Conservation (phyloP, 257 asterid species). For the Scutellaria barbata region DNA sequence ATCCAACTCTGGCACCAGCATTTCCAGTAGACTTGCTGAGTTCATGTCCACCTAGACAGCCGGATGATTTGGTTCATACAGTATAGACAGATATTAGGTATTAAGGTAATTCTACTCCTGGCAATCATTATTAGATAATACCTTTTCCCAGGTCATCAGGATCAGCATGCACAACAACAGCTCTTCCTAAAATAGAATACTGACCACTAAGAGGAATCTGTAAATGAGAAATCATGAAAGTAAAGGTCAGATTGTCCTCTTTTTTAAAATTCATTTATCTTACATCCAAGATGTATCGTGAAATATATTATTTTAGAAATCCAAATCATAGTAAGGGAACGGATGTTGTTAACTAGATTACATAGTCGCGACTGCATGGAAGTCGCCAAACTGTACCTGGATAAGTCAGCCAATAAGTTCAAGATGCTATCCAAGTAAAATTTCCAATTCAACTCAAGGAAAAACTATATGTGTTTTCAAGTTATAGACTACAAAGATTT, state of each 20-base stretch:
- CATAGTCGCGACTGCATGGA: background rate
- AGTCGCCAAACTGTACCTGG: background rate
- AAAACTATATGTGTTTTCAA: background rate
- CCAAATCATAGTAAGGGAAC: background rate
- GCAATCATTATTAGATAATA: constrained; percentile 33
- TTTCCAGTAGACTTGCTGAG: constrained; percentile 91
- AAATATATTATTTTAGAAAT: background rate
- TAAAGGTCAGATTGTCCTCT: constrained; percentile 6
- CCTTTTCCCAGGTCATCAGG: constrained; percentile 97
- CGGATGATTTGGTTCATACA: constrained; percentile 18
- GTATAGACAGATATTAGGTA: background rate
- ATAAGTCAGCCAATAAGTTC: constrained; percentile 7
- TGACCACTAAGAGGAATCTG: constrained; percentile 80
- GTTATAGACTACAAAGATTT: background rate
- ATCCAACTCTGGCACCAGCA: constrained; percentile 92
- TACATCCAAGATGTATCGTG: too few species aligned
- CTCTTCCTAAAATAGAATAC: constrained; percentile 88
- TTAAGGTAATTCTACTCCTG: background rate
- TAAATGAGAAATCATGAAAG: constrained; percentile 22
- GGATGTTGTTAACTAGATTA: background rate
- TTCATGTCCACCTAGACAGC: constrained; percentile 80
- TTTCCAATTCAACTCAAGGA: background rate
- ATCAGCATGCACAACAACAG: constrained; percentile 94
- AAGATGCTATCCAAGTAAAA: constrained; percentile 22
- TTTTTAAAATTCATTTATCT: background rate